Percentiles rank a stretch among this genome's conserved stretches.
Conservation (phyloP, 495 filamentous ascomycete genomes). For the Hypoxylon perforatum region DNA sequence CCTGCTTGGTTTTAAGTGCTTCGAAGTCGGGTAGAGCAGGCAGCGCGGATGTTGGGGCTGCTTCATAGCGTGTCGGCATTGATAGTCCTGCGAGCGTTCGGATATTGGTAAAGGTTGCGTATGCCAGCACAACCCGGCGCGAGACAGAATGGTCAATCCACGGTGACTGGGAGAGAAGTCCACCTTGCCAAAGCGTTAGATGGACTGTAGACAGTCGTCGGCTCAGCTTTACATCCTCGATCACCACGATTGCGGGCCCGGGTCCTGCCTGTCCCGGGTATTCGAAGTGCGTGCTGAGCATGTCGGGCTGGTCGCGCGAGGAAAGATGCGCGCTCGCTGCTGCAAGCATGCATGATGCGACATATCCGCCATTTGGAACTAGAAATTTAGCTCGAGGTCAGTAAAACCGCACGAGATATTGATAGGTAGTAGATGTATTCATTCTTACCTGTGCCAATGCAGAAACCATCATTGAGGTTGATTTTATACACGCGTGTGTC, state of each 20-base stretch:
- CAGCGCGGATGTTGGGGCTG: conserved; percentile 52
- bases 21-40: conserved; percentile 55
- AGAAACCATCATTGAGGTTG: background rate
- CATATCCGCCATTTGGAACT: conserved; percentile 89
- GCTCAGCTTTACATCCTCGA: conserved; percentile 80
- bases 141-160: conserved; percentile 44
- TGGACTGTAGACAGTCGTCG: conserved; percentile 76
- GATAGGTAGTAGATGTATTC: background rate
- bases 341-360: conserved; percentile 69
- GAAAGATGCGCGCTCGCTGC: conserved; percentile 71
- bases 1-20: conserved; percentile 46
- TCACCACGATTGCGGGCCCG: conserved; percentile 70
- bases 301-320: conserved; percentile 68
- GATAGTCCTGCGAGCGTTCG: conserved; percentile 67
- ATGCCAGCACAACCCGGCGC: conserved; percentile 59
- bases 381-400: background rate
- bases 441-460: conserved; percentile 6
- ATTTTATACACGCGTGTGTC: no score
- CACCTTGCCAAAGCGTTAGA: conserved; percentile 65
- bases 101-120: conserved; percentile 74
- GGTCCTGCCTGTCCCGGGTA: conserved; percentile 76
- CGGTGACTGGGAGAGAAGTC: conserved; percentile 41
- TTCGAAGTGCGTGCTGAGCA: conserved; percentile 74
- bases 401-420: background rate
- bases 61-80: conserved; percentile 61